Percentiles rank a stretch among this genome's conserved stretches.
Evolutionary conservation across 352 stramenopile species (phyloP).

Genomic region (Halophytophthora batemanensis): DNA sequence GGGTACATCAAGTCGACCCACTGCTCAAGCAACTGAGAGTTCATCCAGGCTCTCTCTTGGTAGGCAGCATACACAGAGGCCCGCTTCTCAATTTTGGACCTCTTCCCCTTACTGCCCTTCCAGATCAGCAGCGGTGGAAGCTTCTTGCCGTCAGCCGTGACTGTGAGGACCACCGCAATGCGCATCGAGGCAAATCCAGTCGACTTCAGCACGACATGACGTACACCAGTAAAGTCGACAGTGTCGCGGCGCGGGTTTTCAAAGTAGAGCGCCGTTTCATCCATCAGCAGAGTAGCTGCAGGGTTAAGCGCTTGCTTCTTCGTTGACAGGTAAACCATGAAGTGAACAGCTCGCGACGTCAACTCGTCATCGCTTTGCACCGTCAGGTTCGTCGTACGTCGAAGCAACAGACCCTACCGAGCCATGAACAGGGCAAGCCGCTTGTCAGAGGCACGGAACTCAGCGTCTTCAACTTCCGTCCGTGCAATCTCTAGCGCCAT

Average conservation of each 20-base stretch:
- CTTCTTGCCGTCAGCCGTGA: conserved; percentile 3
- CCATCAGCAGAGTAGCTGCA: conserved; percentile 11
- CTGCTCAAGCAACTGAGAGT: conserved; percentile 7
- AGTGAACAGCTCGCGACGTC: conserved; percentile 6
- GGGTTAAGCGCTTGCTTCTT: conserved; percentile 8
- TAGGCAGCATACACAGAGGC: conserved; percentile 8
- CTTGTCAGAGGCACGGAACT: conserved; percentile 21
- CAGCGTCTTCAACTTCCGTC: neutral
- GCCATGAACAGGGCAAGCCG: conserved; percentile 22
- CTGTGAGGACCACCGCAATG: no score
- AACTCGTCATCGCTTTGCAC: conserved; percentile 15
- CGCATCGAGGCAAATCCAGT: conserved; percentile 3
- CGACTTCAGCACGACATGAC: conserved; percentile 1
- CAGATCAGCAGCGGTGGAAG: conserved; percentile 14
- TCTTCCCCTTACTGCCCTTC: conserved; percentile 7
- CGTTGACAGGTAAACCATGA: conserved; percentile 5
- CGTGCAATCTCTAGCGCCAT: neutral
- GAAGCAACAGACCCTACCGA: conserved; percentile 16
- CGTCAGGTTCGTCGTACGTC: conserved; percentile 18
- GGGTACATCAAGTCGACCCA: conserved; percentile 11
- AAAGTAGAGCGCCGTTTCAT: conserved; percentile 22
- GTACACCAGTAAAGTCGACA: neutral
- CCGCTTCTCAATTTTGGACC: conserved; percentile 1
- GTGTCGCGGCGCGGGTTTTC: conserved; percentile 11
- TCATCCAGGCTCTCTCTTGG: conserved; percentile 12